Evolutionary conservation across 805 yeast genomes (phyloP), one percentile per base, ranked within the genome.

Genomic region (Ogataea pilisensis): DNA sequence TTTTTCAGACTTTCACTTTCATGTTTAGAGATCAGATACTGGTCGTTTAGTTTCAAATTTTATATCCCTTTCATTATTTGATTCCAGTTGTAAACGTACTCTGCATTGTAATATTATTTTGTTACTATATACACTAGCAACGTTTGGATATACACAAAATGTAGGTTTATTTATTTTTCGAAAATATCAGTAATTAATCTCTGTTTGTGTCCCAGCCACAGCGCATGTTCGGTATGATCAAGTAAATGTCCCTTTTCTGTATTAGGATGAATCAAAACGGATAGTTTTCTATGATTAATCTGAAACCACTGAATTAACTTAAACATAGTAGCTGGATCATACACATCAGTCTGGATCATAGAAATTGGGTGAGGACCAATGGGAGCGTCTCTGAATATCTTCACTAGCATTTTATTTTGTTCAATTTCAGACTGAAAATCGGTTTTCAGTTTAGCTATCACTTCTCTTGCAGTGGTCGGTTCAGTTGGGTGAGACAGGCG

Each of bases 281-380:
- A 67, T 34, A 78, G 60, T 5, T 55, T 47, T 3, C 76, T 78
- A 48, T 78, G 84, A 51, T 77, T 65, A 41, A 73, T 39, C 49
- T 75, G 80, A 53, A 67, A 77, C 57, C 66, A 78, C 8, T 75
- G 74, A 21, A 78, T 67, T 14, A 76, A 44, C 26, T 61, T 63
- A 2, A 64, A 56, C 46, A 75, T 75, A 7, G 70, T 49, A 24
- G 64, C 73, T 0, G 79, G 73, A 8, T 61, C 68, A 25, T 64
- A 59, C 42, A 75, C 72, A 55, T 78, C 83, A 21, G 71, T 49
- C 50, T 78, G 82, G 65, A 76, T 78, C 82, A 78, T 78, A 29
- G 66, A 70, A 24, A 70, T 59, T 0, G 82, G 79, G 47, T 78
- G 82, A 2, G 84, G 83, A 0, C 84, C 84, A 22, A 78, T 53